A percentile compares a stretch with the other conserved stretches of the same genome.
These are phyloP conservation scores for Saturnispora sanitii DNA, from an alignment of 805 yeast genomes.

Conservation along the genomic window DNA sequence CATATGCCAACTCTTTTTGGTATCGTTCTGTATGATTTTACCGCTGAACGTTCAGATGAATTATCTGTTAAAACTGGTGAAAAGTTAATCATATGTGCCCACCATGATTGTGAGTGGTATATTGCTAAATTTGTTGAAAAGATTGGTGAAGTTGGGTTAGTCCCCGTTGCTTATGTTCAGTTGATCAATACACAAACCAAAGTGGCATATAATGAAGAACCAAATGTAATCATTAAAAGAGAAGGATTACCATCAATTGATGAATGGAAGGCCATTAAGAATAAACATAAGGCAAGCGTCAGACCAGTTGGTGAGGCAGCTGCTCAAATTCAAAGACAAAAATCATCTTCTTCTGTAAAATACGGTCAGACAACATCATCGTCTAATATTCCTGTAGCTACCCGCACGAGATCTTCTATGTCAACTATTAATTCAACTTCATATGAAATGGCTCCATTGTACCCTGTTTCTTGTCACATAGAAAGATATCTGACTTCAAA, in stretches of 20 bases:
- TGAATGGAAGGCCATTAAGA: constrained; percentile 88
- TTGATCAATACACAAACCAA: constrained; percentile 69
- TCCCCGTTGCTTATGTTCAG: constrained; percentile 85
- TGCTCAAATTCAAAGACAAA: neutral
- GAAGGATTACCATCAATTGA: constrained; percentile 85
- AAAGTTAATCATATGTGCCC: constrained; percentile 87
- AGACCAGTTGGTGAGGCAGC: constrained; percentile 27
- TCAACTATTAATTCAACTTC: neutral
- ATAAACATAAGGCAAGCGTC: constrained; percentile 84
- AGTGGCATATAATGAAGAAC: constrained; percentile 42
- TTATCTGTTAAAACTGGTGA: constrained; percentile 79
- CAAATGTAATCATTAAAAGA: constrained; percentile 40
- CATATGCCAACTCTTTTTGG: constrained; percentile 49
- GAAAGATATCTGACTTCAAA: constrained; percentile 73
- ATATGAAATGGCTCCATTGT: constrained; percentile 11
- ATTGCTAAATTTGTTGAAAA: constrained; percentile 94
- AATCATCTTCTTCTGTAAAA: constrained; percentile 1
- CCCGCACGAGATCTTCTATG: neutral
- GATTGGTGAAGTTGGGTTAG: constrained; percentile 93
- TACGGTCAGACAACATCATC: neutral
- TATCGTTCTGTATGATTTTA: constrained; percentile 74
- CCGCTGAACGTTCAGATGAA: constrained; percentile 79
- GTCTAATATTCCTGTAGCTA: neutral
- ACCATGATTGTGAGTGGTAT: constrained; percentile 94
- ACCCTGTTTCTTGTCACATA: constrained; percentile 57